Evolutionary conservation across 768 basidiomycete species (phyloP).

Genomic region (Goffeauzyma gilvescens): DNA sequence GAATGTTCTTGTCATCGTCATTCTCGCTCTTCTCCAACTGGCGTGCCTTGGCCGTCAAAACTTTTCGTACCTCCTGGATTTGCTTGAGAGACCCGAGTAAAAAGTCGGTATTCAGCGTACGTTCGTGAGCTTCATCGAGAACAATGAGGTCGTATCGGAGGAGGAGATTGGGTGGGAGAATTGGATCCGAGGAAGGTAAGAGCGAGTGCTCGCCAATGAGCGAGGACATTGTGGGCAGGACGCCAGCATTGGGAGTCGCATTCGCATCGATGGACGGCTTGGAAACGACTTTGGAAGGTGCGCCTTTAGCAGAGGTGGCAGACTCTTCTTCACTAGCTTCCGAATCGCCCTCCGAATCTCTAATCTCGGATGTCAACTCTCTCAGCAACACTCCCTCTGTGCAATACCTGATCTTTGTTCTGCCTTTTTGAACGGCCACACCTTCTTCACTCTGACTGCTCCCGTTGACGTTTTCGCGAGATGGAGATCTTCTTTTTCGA

Average conservation of each 20-base stretch:
- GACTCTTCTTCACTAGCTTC: not conserved
- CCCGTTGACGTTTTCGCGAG: not conserved
- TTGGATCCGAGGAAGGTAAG: too few relatives aligned
- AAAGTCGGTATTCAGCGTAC: conserved; percentile 82
- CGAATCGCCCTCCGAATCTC: too few relatives aligned
- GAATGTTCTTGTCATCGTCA: not conserved
- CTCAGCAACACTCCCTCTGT: conserved; percentile 30
- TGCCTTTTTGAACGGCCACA: too few relatives aligned
- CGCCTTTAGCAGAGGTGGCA: not conserved
- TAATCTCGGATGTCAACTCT: too few relatives aligned
- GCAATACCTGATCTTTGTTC: conserved; percentile 23
- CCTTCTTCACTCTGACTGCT: not conserved
- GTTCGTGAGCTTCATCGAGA: conserved; percentile 93
- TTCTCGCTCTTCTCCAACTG: conserved; percentile 33
- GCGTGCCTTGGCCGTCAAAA: conserved; percentile 22
- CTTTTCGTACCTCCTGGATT: conserved; percentile 53
- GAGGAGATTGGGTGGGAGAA: conserved; percentile 41
- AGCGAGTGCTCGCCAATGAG: too few relatives aligned
- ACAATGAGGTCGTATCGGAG: conserved; percentile 69
- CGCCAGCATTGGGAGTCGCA: too few relatives aligned
- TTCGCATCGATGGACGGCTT: too few relatives aligned
- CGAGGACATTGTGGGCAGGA: too few relatives aligned
- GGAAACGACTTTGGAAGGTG: not conserved
- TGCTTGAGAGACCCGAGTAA: conserved; percentile 75
- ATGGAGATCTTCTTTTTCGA: too few relatives aligned